These are phyloP conservation scores for Pyrus bretschneideri DNA, from an alignment of 306 rosid genomes.

Conservation along the genomic window DNA sequence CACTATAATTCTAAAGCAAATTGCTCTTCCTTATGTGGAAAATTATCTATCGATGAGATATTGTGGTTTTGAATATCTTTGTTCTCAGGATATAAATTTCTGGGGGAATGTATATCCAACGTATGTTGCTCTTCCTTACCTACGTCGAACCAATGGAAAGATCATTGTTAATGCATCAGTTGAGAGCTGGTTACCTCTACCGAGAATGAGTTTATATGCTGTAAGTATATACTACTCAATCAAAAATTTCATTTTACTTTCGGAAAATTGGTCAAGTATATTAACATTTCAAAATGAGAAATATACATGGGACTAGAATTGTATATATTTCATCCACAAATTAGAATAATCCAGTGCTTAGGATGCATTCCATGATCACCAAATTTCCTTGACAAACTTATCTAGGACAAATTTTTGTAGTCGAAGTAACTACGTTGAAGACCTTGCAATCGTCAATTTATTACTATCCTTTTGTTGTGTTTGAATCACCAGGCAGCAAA, in stretches of 20 bases:
- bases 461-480: neutral
- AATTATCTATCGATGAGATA: neutral
- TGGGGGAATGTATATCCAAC: constrained; percentile 94
- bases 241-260: neutral
- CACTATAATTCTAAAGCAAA: neutral
- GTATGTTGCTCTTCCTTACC: constrained; percentile 71
- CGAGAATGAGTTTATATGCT: constrained; percentile 82
- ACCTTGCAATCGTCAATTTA: neutral
- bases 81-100: constrained; percentile 64
- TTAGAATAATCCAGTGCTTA: neutral
- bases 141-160: constrained; percentile 64
- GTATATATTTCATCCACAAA: neutral
- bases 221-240: constrained; percentile 33
- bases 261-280: neutral
- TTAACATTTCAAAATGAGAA: neutral
- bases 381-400: neutral
- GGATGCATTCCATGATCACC: neutral
- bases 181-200: constrained; percentile 82
- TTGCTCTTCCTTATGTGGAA: neutral
- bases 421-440: neutral
- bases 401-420: neutral
- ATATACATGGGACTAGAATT: neutral
- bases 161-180: constrained; percentile 66
- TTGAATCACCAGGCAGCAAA: constrained; percentile 51
- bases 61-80: neutral